Conservation (phyloP, 1,284 basidiomycete species). For the Sporisorium exsertum region DNA sequence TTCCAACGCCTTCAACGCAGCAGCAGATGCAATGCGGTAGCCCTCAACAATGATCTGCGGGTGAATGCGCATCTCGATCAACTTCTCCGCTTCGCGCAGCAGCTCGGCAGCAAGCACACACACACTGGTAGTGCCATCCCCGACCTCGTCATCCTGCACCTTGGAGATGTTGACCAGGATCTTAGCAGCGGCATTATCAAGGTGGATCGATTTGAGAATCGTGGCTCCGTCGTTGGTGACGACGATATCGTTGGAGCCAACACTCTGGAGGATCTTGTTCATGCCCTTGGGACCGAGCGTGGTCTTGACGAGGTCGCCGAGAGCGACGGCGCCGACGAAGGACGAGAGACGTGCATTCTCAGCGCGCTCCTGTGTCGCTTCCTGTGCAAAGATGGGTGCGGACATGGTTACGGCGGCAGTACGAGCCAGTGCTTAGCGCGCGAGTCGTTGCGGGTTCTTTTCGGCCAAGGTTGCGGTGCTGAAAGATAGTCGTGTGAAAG, state of each 20-base stretch:
- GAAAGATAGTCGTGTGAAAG: not conserved
- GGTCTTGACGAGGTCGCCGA: conserved; percentile 97
- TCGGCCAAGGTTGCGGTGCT: not conserved
- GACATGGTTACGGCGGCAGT: conserved; percentile 59
- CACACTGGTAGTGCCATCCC: conserved; percentile 95
- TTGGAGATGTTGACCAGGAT: conserved; percentile 99
- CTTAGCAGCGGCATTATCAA: conserved; percentile 98
- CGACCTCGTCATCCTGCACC: conserved; percentile 98
- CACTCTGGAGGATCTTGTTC: conserved; percentile 95
- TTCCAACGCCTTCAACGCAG: conserved; percentile 87
- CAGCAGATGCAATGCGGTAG: conserved; percentile 88
- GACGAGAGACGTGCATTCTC: conserved; percentile 97
- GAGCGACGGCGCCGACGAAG: conserved; percentile 94
- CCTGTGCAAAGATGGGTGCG: conserved; percentile 67
- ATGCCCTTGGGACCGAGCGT: conserved; percentile 96
- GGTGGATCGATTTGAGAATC: conserved; percentile 94
- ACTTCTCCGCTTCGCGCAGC: conserved; percentile 92
- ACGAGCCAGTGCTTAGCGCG: no score
- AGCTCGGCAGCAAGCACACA: conserved; percentile 93
- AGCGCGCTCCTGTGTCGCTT: conserved; percentile 95
- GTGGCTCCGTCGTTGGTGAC: conserved; percentile 99
- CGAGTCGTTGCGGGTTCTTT: not conserved
- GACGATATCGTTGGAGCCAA: conserved; percentile 88
- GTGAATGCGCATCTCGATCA: conserved; percentile 89
- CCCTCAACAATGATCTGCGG: conserved; percentile 99